Base-by-base conservation (phyloP, 2,329 filamentous ascomycete species). In the Macroventuria anomochaeta region DNA sequence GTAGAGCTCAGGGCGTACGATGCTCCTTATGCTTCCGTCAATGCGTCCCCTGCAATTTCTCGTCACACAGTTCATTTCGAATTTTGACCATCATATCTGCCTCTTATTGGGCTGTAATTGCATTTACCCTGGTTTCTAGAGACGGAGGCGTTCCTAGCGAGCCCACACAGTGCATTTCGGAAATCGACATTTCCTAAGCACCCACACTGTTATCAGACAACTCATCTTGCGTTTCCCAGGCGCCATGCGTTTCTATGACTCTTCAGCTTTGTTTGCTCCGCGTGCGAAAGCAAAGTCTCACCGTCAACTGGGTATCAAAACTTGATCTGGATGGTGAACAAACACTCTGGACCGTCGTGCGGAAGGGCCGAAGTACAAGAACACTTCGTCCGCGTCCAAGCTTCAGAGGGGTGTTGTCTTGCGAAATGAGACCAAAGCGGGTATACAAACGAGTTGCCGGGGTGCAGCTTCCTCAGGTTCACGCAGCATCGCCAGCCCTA, bases 181-280 rank as follows among this genome's bases (percentile, higher is more conserved):
- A 54, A 51, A 51, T 61, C 55, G 55, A 68, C 63, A 63, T 66
- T 57, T 53, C 57, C 49, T 43, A 50, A 55, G 57, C 55, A 57
- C 55, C 64, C 64, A 65, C 64, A 61, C 56, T 44, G 53, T 55
- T 63, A 69, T 69, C 65, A 63, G 70, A 70, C 71, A 74, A 69
- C 71, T 72, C 71, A 73, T 59, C 70, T 61, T 73, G 70, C 71
- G 68, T 69, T 57, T 66, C 58, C 58, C 62, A 54, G 57, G 54
- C 61, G 59, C 58, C 54, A 54, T 59, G 57, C 62, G 46, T 61
- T 63, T 51, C 65, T 66, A 64, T 68, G 65, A 65, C 65, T 68
- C 65, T 60, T 64, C 63, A 53, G 36, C 40, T 50, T 49, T 58
- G 53, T 63, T 62, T 68, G 64, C 61, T 74, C 65, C 67, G 71